Conservation (phyloP, 75 land plant genomes). For the Adiantum capillusveneris region DNA sequence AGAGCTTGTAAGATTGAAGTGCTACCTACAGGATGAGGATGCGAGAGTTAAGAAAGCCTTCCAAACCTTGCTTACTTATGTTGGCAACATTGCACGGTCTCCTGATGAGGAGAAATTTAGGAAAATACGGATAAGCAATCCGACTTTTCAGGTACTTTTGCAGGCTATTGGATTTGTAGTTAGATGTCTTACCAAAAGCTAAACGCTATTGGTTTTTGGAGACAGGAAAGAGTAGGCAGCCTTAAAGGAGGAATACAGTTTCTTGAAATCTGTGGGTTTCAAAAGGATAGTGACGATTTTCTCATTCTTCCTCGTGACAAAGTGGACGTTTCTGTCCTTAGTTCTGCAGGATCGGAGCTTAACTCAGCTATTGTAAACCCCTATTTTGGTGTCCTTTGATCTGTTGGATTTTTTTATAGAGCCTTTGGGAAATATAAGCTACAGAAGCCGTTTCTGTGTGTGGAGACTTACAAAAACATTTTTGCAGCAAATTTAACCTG, state of each 20-base stretch:
- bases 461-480: too few species aligned
- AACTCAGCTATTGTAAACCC: constrained; percentile 76
- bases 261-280: constrained; percentile 78
- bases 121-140: constrained; percentile 77
- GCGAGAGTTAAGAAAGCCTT: constrained; percentile 90
- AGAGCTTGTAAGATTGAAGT: background rate
- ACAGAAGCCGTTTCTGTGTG: too few species aligned
- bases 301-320: constrained; percentile 59
- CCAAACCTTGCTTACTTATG: constrained; percentile 78
- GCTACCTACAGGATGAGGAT: constrained; percentile 62
- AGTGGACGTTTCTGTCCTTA: constrained; percentile 54
- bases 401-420: too few species aligned
- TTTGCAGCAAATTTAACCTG: too few species aligned
- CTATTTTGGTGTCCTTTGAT: constrained; percentile 84
- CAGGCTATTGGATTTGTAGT: too few species aligned
- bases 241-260: constrained; percentile 73
- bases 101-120: constrained; percentile 90
- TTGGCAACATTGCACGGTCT: constrained; percentile 66
- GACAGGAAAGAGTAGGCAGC: constrained; percentile 71
- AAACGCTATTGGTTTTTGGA: too few species aligned
- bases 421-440: too few species aligned
- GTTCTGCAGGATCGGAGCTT: constrained; percentile 58
- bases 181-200: too few species aligned
- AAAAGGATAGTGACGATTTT: constrained; percentile 59
- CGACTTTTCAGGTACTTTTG: constrained; percentile 81